Base-by-base conservation (phyloP, 371 early-diverging fungal genomes). In the Coemansia sp. region DNA sequence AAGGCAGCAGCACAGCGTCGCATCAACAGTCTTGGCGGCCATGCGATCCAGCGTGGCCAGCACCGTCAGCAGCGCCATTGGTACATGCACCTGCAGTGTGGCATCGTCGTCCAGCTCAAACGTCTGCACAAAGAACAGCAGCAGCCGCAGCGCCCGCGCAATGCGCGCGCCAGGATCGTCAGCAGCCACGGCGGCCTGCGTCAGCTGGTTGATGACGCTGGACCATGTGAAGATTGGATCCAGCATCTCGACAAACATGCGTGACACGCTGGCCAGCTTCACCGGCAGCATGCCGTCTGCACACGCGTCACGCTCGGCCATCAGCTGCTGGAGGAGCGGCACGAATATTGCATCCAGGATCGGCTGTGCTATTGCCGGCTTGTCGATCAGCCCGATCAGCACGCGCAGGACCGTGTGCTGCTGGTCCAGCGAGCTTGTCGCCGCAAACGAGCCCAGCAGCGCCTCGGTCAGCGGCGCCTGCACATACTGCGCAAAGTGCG, bases 241-340 rank as follows among this genome's bases (percentile, higher is more conserved):
- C 18, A 93, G 80, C 87, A 89, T 88, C 60, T 92, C 90, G 54
- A 95, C 80, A 80, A 94, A 89, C 91, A 93, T 93, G 24, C 86
- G 88, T 4, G 91, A 90, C 11, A 90, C 87, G 67, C 89, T 90
- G 16, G 89, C 74, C 18, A 93, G 72, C 83, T 90, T 74, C 9
- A 55, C 68, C 2, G 72, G 55, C 34, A 66, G 51, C 7, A 51
- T 40, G 14, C 36, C 24, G 36, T 58, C 65, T 1, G 44, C 1
- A 31, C 40, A 42, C 5, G 36, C 59, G 24, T 50, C 59, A 16
- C 59, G 60, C 33, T 65, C 67, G 0, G 61, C 40, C 24, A 70
- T 80, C n/a, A 93, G 66, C 29, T 89, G 88, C 36, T 66, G 66
- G 38, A 94, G 60, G 0, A 92, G 81, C 55, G 89, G 91, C 11